Evolutionary conservation across 257 asterid genomes (phyloP), one percentile per base, ranked within the genome.

Genomic region (Paraleonurus japonicus): DNA sequence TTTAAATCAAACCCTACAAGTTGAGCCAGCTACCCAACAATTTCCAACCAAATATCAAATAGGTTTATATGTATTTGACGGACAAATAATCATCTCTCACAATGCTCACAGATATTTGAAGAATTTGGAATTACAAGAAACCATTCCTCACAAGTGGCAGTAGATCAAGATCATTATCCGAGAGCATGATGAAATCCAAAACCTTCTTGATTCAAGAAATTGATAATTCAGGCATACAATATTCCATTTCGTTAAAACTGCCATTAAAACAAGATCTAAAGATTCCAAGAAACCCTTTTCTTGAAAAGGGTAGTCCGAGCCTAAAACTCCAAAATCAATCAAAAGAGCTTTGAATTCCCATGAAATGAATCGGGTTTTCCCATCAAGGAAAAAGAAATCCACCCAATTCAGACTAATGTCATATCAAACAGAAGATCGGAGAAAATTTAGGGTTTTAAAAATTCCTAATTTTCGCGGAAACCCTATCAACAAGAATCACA

Each of bases 371-470:
- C 0, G 26, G 48, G 13, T 33, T 51, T 10, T 10, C 43, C 65
- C 37, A 64, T 65, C 22, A 41, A 37, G 7, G 12, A 69, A 37
- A 19, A 9, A 11, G 53, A 48, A 20, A 12, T 33, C 16, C 20
- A n/a, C 41, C 76, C 76, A 76, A 66, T 59, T 48, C 50, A 57
- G 30, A 76, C 60, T 1, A 16, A 20, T n/a, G n/a, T n/a, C 2
- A 15, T 13, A 4, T 30, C 2, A 28, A 28, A 48, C 43, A 2
- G 20, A 32, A 50, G 37, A 11, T 13, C 24, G 19, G 37, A 35
- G 47, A 65, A 37, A 65, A 61, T 10, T 59, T 67, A 64, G 69
- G 35, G 65, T 64, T 58, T 65, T 62, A 50, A 55, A 26, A 20
- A 54, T 2, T 3, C 17, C 24, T 3, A 22, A 33, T 15, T 16